phyloP scores from a whole-genome alignment of 129 eudicot genomes.

The Dittrichia graveolens region DNA sequence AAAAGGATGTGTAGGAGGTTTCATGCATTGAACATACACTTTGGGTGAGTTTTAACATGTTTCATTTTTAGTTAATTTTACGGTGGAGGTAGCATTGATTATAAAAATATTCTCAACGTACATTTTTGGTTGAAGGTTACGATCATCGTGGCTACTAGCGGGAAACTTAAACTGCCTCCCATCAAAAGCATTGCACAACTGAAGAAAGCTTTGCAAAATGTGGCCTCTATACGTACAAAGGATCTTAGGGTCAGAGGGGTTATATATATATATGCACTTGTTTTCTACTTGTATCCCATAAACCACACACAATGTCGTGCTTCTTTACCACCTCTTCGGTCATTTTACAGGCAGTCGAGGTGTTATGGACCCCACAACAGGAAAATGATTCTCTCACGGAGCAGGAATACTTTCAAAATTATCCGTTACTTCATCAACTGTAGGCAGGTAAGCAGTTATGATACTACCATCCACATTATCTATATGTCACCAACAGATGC shows the following conservation, averaged over 20 bases:
- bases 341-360: conserved; percentile 64
- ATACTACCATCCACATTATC: neutral
- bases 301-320: neutral
- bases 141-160: conserved; percentile 79
- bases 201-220: conserved; percentile 70
- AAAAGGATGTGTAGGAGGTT: no score
- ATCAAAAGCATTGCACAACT: conserved; percentile 56
- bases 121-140: conserved; percentile 58
- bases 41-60: no score
- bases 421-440: conserved; percentile 58
- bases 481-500: neutral
- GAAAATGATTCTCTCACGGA: conserved; percentile 64
- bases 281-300: neutral
- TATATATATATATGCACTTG: neutral
- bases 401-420: conserved; percentile 63
- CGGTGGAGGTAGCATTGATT: neutral
- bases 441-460: conserved; percentile 1
- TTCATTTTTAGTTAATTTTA: no score
- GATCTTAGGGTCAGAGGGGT: conserved; percentile 44
- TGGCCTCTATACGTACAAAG: conserved; percentile 63
- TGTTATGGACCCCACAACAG: conserved; percentile 84
- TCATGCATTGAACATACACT: no score
- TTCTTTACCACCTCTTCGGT: neutral
- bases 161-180: conserved; percentile 52
- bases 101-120: no score